These are phyloP conservation scores for Pichia cabralensis DNA, from an alignment of 805 yeast species.

Conservation along the genomic window DNA sequence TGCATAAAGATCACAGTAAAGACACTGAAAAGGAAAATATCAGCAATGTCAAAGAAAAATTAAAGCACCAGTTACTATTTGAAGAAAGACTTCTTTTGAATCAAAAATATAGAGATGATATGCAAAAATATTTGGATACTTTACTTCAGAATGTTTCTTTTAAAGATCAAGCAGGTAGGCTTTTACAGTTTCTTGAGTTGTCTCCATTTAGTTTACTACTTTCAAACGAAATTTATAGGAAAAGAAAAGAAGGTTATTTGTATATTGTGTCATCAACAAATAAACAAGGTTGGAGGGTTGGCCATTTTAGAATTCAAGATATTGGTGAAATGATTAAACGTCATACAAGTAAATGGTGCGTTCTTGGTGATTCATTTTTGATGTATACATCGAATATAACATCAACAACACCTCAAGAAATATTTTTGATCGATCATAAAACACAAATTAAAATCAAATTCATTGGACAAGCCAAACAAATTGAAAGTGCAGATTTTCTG, in stretches of 20 bases:
- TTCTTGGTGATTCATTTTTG: constrained; percentile 76
- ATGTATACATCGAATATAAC: constrained; percentile 78
- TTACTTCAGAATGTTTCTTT: constrained; percentile 51
- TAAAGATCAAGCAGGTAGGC: constrained; percentile 70
- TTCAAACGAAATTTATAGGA: constrained; percentile 69
- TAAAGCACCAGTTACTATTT: constrained; percentile 3
- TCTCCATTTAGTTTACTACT: constrained; percentile 81
- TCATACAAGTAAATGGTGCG: constrained; percentile 87
- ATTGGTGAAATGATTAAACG: constrained; percentile 81
- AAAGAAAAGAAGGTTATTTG: constrained; percentile 84
- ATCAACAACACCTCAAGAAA: constrained; percentile 84
- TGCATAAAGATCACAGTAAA: neutral
- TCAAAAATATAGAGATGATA: constrained; percentile 31
- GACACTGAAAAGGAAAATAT: constrained; percentile 4
- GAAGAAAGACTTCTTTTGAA: constrained; percentile 8
- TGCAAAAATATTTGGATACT: constrained; percentile 60
- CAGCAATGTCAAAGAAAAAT: constrained; percentile 3
- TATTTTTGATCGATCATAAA: constrained; percentile 75
- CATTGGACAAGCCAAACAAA: constrained; percentile 23
- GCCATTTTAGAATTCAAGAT: constrained; percentile 74
- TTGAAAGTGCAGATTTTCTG: neutral
- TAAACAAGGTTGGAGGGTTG: constrained; percentile 92
- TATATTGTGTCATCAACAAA: constrained; percentile 74
- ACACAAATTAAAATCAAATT: constrained; percentile 42
- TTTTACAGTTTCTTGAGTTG: constrained; percentile 81